Conservation (phyloP, 2,329 filamentous ascomycete species). For the Cercospora sp. region DNA sequence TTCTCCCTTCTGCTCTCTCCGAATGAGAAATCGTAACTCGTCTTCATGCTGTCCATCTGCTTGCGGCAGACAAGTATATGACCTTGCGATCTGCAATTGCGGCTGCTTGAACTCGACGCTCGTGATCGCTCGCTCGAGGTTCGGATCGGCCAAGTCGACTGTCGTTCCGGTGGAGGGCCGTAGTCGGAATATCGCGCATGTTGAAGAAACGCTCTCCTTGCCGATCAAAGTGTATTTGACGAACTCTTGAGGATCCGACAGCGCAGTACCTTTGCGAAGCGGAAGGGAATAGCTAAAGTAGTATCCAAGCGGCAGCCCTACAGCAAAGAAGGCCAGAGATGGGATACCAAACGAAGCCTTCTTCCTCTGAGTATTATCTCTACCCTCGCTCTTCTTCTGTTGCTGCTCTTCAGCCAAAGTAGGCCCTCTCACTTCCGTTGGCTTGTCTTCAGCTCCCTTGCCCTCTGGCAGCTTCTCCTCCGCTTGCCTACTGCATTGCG, state of each 20-base stretch:
- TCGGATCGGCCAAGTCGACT: constrained; percentile 26
- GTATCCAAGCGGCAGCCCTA: constrained; percentile 28
- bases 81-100: constrained; percentile 83
- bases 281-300: constrained; percentile 20
- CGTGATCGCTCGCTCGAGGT: constrained; percentile 64
- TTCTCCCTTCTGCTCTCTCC: constrained; percentile 77
- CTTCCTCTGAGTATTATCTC: constrained; percentile 12
- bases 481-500: constrained; percentile 6
- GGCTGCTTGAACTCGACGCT: constrained; percentile 94
- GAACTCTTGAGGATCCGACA: constrained; percentile 27
- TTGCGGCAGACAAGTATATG: constrained; percentile 84
- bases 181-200: constrained; percentile 69
- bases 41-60: constrained; percentile 35
- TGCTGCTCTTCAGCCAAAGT: background rate
- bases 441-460: constrained; percentile 2
- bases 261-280: background rate
- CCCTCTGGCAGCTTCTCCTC: constrained; percentile 5
- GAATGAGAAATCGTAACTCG: constrained; percentile 70
- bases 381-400: constrained; percentile 3
- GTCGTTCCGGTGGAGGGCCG: constrained; percentile 40
- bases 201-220: constrained; percentile 64
- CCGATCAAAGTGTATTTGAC: constrained; percentile 60
- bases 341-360: constrained; percentile 18
- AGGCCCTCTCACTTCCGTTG: background rate
- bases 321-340: constrained; percentile 27